phyloP scores from a whole-genome alignment of 768 basidiomycete genomes.

The Pleurotus ostreatus region DNA sequence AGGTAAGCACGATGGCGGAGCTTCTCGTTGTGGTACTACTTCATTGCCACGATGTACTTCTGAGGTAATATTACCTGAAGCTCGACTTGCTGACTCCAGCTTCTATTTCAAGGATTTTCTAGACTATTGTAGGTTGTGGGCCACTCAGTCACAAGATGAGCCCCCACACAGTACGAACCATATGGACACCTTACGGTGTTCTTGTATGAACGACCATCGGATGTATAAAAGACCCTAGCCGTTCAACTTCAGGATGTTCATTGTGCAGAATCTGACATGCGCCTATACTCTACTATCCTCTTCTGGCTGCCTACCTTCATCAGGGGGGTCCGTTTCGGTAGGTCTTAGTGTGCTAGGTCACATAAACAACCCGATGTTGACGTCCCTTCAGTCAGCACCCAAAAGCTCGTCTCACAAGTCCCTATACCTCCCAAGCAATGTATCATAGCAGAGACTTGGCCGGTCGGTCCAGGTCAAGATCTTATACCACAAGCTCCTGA shows the following conservation, averaged over 20 bases:
- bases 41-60: too few relatives aligned
- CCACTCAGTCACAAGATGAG: too few relatives aligned
- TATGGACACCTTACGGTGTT: too few relatives aligned
- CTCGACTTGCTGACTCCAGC: too few relatives aligned
- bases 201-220: too few relatives aligned
- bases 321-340: background rate
- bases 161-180: too few relatives aligned
- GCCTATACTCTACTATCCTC: background rate
- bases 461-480: constrained; percentile 41
- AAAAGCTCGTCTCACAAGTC: constrained; percentile 2
- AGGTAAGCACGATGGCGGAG: too few relatives aligned
- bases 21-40: too few relatives aligned
- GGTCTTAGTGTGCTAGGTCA: background rate
- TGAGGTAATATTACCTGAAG: too few relatives aligned
- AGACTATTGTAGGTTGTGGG: too few relatives aligned
- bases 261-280: background rate
- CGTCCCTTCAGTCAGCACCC: background rate
- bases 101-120: too few relatives aligned
- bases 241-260: background rate
- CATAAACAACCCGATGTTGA: background rate
- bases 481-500: constrained; percentile 40
- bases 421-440: constrained; percentile 6
- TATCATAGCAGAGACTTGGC: constrained; percentile 35
- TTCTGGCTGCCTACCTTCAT: background rate
- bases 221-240: background rate